Evolutionary conservation across 768 basidiomycete species (phyloP).

Genomic region (Collybia nuda): DNA sequence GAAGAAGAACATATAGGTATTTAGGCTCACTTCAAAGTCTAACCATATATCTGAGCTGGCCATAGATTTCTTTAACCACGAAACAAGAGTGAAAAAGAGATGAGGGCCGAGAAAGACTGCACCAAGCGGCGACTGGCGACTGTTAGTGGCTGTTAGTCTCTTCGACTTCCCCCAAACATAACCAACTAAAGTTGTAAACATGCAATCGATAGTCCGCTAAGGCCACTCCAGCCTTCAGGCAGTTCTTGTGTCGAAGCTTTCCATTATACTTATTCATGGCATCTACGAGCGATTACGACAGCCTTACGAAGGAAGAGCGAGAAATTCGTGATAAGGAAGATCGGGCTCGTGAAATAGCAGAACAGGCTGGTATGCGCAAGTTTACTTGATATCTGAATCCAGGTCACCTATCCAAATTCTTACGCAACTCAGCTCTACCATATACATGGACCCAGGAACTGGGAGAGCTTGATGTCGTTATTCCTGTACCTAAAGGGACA

Average conservation of each 20-base stretch:
- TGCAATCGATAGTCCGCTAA: no score
- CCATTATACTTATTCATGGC: conserved; percentile 18
- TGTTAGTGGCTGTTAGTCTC: not conserved
- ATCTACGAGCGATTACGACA: conserved; percentile 63
- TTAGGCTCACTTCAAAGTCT: conserved; percentile 67
- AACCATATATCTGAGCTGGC: conserved; percentile 60
- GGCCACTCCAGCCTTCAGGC: no score
- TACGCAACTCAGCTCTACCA: conserved; percentile 62
- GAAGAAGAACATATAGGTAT: conserved; percentile 11
- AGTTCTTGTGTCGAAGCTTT: not conserved
- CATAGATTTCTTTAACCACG: conserved; percentile 39
- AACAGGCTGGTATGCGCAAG: conserved; percentile 75
- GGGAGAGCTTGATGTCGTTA: conserved; percentile 77
- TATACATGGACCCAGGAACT: conserved; percentile 92
- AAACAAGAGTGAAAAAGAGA: not conserved
- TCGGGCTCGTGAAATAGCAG: conserved; percentile 65
- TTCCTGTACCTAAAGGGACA: conserved; percentile 88
- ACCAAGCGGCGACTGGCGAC: not conserved
- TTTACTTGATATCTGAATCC: conserved; percentile 14
- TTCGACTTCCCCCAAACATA: no score
- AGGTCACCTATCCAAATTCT: conserved; percentile 9
- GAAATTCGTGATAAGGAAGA: conserved; percentile 70
- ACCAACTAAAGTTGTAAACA: no score
- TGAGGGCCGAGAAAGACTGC: not conserved
- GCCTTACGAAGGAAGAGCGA: conserved; percentile 73